Evolutionary conservation across 306 rosid genomes (phyloP).

Genomic region (Medicago truncatula): DNA sequence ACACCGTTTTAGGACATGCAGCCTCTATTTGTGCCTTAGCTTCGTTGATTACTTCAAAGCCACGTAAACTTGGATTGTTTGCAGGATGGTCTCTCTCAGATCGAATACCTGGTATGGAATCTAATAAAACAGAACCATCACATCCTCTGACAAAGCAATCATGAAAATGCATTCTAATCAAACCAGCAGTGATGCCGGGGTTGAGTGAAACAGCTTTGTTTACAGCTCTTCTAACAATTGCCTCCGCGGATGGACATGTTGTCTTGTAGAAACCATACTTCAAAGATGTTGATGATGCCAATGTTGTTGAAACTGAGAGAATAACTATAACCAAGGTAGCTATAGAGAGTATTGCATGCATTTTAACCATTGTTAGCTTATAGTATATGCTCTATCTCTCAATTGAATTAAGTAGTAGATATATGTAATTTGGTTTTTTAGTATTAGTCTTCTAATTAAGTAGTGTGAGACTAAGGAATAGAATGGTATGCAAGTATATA

Average conservation of each 20-base stretch:
- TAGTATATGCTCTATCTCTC: neutral
- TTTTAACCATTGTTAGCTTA: constrained; percentile 16
- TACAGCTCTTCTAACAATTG: constrained; percentile 49
- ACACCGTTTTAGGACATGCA: constrained; percentile 44
- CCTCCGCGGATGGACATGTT: constrained; percentile 48
- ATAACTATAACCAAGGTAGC: constrained; percentile 37
- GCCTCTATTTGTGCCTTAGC: constrained; percentile 49
- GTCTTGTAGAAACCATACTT: constrained; percentile 41
- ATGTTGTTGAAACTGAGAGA: constrained; percentile 40
- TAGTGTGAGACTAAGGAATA: neutral
- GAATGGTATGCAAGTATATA: neutral
- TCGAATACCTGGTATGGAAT: constrained; percentile 41
- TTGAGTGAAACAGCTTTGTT: constrained; percentile 50
- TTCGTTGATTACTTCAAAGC: constrained; percentile 56
- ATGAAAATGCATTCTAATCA: constrained; percentile 58
- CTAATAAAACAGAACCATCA: constrained; percentile 47
- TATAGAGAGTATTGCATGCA: constrained; percentile 6
- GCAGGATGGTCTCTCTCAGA: constrained; percentile 53
- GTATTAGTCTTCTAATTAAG: neutral
- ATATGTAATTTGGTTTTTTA: neutral
- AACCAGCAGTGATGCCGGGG: constrained; percentile 49
- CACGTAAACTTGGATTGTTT: constrained; percentile 52
- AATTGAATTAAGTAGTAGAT: neutral
- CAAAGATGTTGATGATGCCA: constrained; percentile 43
- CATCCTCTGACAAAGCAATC: constrained; percentile 58